Evolutionary conservation across 306 rosid species (phyloP), one percentile per base, ranked within the genome.

Genomic region (Macrotyloma uniflorum): DNA sequence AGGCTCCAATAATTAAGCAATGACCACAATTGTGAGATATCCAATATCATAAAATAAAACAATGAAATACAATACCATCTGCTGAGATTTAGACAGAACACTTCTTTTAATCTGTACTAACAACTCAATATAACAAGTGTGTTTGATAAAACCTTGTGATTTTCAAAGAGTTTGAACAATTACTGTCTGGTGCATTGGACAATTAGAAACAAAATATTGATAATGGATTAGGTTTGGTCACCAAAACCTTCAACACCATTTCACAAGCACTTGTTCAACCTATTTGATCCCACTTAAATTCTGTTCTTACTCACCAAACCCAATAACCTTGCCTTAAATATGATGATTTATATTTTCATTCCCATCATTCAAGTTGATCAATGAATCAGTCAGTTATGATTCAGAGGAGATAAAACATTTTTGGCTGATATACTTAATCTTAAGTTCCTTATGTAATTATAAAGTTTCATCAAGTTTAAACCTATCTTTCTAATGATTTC

Each of bases 171-270:
- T 26, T 26, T 26, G 28, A 26, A 26, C 28, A n/a, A n/a, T n/a
- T n/a, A n/a, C n/a, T n/a, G n/a, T n/a, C n/a, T n/a, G n/a, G n/a
- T n/a, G n/a, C n/a, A n/a, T n/a, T n/a, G n/a, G n/a, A n/a, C 5
- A 51, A 57, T 30, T 64, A n/a, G 30, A 47, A 10, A 33, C 18
- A 80, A 65, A 23, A 57, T 64, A 45, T 24, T 10, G 70, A 59
- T 47, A 13, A 72, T 47, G 51, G 46, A 40, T 40, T 40, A 3
- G 80, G 87, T 70, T 72, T 85, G 85, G 67, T 78, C 81, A 68
- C 79, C 81, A 42, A 66, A 75, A 81, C 62, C 71, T 67, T 32
- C 61, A 38, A 6, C 61, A 38, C 15, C 5, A 15, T 30, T 5
- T 61, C 85, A 78, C 78, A 59, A 81, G 75, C 46, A 35, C 72